Base-by-base conservation (phyloP, 73 alveolate species). In the Durusdinium trenchii region DNA sequence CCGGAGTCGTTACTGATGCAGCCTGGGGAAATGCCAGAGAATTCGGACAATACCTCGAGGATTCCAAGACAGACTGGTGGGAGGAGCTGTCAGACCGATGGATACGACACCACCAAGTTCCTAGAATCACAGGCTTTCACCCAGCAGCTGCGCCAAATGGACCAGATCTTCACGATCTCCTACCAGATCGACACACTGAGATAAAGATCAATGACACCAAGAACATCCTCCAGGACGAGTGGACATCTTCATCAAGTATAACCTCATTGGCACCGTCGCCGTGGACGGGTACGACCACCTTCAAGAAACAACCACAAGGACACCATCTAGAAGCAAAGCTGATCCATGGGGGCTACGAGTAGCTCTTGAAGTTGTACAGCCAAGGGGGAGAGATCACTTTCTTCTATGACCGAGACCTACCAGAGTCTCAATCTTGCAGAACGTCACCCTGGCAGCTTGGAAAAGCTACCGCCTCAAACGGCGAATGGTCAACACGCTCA, bases 21-120 rank as follows among this genome's bases (percentile, higher is more conserved):
- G 47, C 94, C 28, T 83, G 94, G 94, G 94, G 94, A 0, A 83
- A 83, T 5, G 73, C 51, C 1, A 30, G 16, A 28, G 92, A 82
- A 4, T 32, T 57, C 4, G 48, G 2, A 23, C 89, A 51, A 1
- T 18, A 6, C 9, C n/a, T 23, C 30, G 73, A 60, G 4, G 30
- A 60, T 1, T 60, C 73, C 1, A 42, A 67, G n/a, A n/a, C n/a
- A 0, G 81, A 67, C 42, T 5, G 1, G 18, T 67, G 81, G 81
- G 42, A 28, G 0, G 81, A 67, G 3, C 18, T 10, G 1, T 1
- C 1, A 30, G 42, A 18, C 42, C 18, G 20, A n/a, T 67, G 81
- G 81, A 67, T n/a, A 9, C 18, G 81, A n/a, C 81, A 67, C 42
- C 81, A 67, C 46, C 1, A 26, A 26, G 32, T 42, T 5, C 81